Base-by-base conservation (phyloP, 2,329 filamentous ascomycete species). In the Leptosphaerulina australis region DNA sequence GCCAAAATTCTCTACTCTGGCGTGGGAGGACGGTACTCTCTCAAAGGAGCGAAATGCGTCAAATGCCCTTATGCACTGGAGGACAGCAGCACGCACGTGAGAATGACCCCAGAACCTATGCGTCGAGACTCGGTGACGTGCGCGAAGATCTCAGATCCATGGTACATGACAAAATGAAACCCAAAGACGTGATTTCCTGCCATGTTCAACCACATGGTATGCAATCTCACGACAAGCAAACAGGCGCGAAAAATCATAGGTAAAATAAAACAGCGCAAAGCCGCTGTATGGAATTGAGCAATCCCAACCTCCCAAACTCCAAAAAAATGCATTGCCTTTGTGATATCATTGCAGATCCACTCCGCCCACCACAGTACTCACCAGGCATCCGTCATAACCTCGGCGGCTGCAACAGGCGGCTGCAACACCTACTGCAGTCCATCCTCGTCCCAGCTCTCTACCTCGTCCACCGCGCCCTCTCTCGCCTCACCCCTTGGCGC, bases 381-480 rank as follows among this genome's bases (percentile, higher is more conserved):
- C 15, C 4, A 11, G 17, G 26, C 4, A 9, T 20, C 4, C 25
- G n/a, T n/a, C 17, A 12, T 12, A 11, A 15, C 10, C 15, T 35
- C 4, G 15, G 33, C 18, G 31, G 30, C 30, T n/a, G n/a, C n/a
- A n/a, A n/a, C n/a, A n/a, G n/a, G n/a, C 35, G 17, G 3, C 7
- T 14, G 28, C 10, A 14, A 11, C 11, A n/a, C 31, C 46, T 52
- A 59, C 55, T 50, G 58, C 58, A 65, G 30, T 0, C 74, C 78
- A 3, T 77, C 76, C 10, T 78, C 77, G 67, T 95, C 94, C 66
- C 97, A 81, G 2, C 85, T 87, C 70, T 97, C 90, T 3, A 99
- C 93, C 66, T 96, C 91, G 58, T 96, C 91, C 45, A 97, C 84
- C 0, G 91, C 91, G 26, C 83, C 85, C 25, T 85, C 83, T 45